phyloP scores from a whole-genome alignment of 1,284 basidiomycete species.

The Papiliotrema terrestris region DNA sequence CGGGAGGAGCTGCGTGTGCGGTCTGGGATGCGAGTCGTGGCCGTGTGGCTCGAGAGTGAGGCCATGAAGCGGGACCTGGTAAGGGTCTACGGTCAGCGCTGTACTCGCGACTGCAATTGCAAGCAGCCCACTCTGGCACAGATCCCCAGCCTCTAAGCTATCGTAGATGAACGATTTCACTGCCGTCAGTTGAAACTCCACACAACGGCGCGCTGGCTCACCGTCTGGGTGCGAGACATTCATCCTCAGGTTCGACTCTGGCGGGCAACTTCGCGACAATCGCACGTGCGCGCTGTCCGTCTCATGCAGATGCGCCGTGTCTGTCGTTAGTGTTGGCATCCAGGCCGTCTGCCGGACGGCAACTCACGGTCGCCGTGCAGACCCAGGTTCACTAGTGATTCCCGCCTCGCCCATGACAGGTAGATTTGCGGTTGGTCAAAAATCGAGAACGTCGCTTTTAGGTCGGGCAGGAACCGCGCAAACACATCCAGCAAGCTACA shows the following conservation, averaged over 20 bases:
- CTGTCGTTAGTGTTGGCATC: slow-evolving; percentile 9
- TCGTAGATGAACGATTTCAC: slow-evolving; percentile 45
- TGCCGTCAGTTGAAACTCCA: neutral
- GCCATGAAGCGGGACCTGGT: slow-evolving; percentile 44
- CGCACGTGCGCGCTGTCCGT: slow-evolving; percentile 34
- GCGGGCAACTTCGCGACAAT: slow-evolving; percentile 38
- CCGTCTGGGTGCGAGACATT: slow-evolving; percentile 20
- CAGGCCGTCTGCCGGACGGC: neutral
- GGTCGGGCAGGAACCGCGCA: slow-evolving; percentile 42
- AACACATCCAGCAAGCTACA: slow-evolving; percentile 42
- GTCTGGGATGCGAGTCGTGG: slow-evolving; percentile 39
- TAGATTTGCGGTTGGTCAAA: slow-evolving; percentile 53
- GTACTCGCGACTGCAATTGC: neutral
- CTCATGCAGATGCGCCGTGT: slow-evolving; percentile 40
- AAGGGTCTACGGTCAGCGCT: slow-evolving; percentile 33
- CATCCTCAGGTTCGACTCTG: slow-evolving; percentile 36
- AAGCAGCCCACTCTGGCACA: slow-evolving; percentile 36
- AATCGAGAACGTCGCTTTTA: slow-evolving; percentile 51
- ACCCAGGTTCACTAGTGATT: slow-evolving; percentile 48
- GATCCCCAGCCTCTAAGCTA: slow-evolving; percentile 36
- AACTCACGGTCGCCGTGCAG: slow-evolving; percentile 47
- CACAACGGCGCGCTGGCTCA: neutral
- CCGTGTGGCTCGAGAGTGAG: slow-evolving; percentile 45
- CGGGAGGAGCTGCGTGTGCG: slow-evolving; percentile 44
- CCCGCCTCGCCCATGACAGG: slow-evolving; percentile 47